A percentile compares a stretch with the other conserved stretches of the same genome.
phyloP scores from a whole-genome alignment of 805 yeast species.

The Teunomyces stri region DNA sequence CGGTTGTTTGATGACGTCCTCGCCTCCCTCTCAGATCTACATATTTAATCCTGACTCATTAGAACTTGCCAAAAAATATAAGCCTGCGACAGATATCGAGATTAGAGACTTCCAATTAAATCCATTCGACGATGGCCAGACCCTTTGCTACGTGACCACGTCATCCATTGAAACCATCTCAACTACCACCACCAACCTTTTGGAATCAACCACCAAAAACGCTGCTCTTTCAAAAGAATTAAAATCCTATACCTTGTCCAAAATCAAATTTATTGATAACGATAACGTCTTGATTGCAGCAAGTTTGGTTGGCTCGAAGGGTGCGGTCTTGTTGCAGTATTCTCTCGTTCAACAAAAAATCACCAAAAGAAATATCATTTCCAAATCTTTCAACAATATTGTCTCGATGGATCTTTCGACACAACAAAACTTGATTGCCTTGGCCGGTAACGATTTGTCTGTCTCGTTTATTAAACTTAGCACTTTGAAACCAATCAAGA shows the following conservation, averaged over 20 bases:
- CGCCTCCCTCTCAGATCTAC: conserved; percentile 60
- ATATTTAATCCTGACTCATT: conserved; percentile 57
- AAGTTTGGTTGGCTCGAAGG: conserved; percentile 29
- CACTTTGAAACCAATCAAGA: conserved; percentile 50
- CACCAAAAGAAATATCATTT: conserved; percentile 40
- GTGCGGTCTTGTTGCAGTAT: conserved; percentile 43
- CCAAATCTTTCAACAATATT: conserved; percentile 53
- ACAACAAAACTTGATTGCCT: conserved; percentile 43
- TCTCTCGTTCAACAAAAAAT: conserved; percentile 42
- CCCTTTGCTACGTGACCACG: conserved; percentile 60
- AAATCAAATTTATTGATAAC: conserved; percentile 41
- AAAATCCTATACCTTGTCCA: conserved; percentile 33
- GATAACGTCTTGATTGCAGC: conserved; percentile 34
- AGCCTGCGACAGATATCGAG: conserved; percentile 50
- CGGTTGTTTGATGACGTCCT: conserved; percentile 69
- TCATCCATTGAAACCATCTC: conserved; percentile 51
- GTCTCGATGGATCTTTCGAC: conserved; percentile 49
- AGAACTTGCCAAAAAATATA: conserved; percentile 52
- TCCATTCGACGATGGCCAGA: conserved; percentile 55
- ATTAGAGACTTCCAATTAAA: conserved; percentile 65
- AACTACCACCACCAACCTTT: conserved; percentile 42
- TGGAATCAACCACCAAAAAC: conserved; percentile 23
- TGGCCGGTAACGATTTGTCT: conserved; percentile 68
- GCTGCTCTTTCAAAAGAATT: conserved; percentile 20
- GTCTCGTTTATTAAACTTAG: conserved; percentile 53